Base-by-base conservation (phyloP, 331 rosid genomes). In the Quercus phellos region DNA sequence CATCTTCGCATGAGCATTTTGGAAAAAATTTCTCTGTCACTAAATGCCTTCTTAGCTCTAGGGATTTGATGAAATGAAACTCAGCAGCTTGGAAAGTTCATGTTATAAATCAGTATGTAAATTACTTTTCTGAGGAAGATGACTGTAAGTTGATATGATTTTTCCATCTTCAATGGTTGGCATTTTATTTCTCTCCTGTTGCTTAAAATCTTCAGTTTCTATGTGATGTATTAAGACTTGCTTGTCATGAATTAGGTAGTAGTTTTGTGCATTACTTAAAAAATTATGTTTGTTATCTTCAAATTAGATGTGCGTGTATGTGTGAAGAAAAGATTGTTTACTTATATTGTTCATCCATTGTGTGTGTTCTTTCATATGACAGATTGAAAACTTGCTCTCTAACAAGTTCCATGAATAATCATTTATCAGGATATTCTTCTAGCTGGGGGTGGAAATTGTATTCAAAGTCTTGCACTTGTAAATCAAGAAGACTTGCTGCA, bases 371-470 rank as follows among this genome's bases (percentile, higher is more conserved):
- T 51, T 68, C 73, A 26, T 51, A 19, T 54, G n/a, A 63, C 68
- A 46, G 72, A 29, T 75, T 76, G 35, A 77, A 56, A 56, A 27
- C 77, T 71, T 66, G 75, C 61, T 72, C 71, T 77, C 54, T 77
- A 66, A 81, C 78, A 73, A 51, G 83, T 68, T 64, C 35, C 69
- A 46, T 77, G 53, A 76, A 32, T 70, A 68, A 83, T 70, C 71
- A 69, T 86, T 78, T 80, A 55, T 68, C 88, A 95, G 99, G 94
- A 85, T 76, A 81, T 76, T 84, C 74, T 56, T 73, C 79, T 83
- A 64, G 71, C 77, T 32, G 78, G 85, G 78, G 84, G 74, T 78
- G 78, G 61, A 43, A 85, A 81, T 63, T 87, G 87, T 77, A 55
- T 72, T 78, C 74, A 82, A 80, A 79, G 78, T 74, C 78, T 69